A percentile compares a stretch with the other conserved stretches of the same genome.
phyloP scores from a whole-genome alignment of 2,329 filamentous ascomycete genomes.

The Xylaria sp. region DNA sequence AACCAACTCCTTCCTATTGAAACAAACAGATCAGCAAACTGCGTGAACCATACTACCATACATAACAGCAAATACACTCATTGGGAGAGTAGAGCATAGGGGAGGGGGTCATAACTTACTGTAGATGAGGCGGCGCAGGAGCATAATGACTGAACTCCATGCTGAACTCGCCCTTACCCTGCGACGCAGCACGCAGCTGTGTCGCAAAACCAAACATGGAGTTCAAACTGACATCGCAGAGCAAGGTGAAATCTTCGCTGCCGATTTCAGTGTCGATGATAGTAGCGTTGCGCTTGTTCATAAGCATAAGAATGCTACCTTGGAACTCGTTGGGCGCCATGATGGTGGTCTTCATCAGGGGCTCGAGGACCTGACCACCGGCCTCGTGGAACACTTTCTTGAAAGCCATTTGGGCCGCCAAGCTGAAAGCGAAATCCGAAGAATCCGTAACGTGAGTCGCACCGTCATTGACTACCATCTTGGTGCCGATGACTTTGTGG shows the following conservation, averaged over 20 bases:
- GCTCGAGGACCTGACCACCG: constrained; percentile 87
- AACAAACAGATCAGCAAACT: constrained; percentile 42
- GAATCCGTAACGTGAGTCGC: constrained; percentile 98
- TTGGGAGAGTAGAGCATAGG: constrained; percentile 1
- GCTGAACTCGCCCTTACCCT: constrained; percentile 97
- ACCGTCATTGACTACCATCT: constrained; percentile 95
- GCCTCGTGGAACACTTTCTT: constrained; percentile 88
- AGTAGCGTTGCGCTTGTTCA: constrained; percentile 96
- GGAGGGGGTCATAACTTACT: constrained; percentile 67
- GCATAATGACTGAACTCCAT: constrained; percentile 99
- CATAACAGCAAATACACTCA: background rate
- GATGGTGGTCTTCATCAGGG: constrained; percentile 97
- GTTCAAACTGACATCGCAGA: constrained; percentile 92
- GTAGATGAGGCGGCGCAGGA: constrained; percentile 84
- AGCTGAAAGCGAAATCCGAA: constrained; percentile 94
- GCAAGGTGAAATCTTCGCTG: constrained; percentile 90
- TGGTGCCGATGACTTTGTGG: constrained; percentile 88
- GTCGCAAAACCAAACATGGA: constrained; percentile 98
- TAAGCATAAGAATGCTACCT: constrained; percentile 89
- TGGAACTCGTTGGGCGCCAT: constrained; percentile 98
- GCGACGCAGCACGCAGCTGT: constrained; percentile 89
- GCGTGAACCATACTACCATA: constrained; percentile 20
- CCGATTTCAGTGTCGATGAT: constrained; percentile 97
- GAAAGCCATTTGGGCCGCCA: constrained; percentile 95
- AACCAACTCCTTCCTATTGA: constrained; percentile 64